Percentiles rank a stretch among this genome's conserved stretches.
phyloP scores from a whole-genome alignment of 176 grass and related monocot genomes.

The Alloteropsis semialata region DNA sequence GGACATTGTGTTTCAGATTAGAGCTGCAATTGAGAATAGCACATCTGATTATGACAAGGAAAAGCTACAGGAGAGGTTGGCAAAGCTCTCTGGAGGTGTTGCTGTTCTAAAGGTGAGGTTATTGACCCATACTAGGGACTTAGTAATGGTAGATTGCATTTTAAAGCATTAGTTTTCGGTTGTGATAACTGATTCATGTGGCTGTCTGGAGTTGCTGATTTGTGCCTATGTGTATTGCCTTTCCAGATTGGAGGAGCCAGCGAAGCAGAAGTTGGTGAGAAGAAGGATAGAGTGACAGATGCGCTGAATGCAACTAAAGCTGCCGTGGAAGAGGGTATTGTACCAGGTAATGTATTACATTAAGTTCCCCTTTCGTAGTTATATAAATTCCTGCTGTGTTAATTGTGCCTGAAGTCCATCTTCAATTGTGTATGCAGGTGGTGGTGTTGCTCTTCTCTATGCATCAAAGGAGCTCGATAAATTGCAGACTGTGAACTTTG shows the following conservation, averaged over 20 bases:
- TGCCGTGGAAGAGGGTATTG: conserved; percentile 97
- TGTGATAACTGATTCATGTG: no score
- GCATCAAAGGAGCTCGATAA: conserved; percentile 92
- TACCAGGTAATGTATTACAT: conserved; percentile 49
- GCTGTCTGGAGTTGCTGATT: no score
- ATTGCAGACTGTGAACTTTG: conserved; percentile 81
- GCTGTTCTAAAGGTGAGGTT: conserved; percentile 83
- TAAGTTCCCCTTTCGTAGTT: background rate
- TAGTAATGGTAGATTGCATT: no score
- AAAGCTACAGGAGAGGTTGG: conserved; percentile 83
- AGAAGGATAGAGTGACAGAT: conserved; percentile 94
- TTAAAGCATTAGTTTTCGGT: background rate
- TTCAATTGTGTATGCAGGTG: conserved; percentile 53
- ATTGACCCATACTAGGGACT: background rate
- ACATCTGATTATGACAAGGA: conserved; percentile 96
- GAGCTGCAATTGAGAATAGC: conserved; percentile 80
- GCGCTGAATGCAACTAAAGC: conserved; percentile 96
- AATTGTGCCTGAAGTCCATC: background rate
- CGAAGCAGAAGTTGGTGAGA: conserved; percentile 91
- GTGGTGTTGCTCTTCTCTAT: conserved; percentile 98
- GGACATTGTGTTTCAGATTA: conserved; percentile 50
- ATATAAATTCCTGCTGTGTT: background rate
- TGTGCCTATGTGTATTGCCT: no score
- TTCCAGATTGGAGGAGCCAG: conserved; percentile 90
- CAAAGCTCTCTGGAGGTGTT: conserved; percentile 97